Conservation (phyloP, 2,329 filamentous ascomycete genomes). For the Rosellinia necatrix region DNA sequence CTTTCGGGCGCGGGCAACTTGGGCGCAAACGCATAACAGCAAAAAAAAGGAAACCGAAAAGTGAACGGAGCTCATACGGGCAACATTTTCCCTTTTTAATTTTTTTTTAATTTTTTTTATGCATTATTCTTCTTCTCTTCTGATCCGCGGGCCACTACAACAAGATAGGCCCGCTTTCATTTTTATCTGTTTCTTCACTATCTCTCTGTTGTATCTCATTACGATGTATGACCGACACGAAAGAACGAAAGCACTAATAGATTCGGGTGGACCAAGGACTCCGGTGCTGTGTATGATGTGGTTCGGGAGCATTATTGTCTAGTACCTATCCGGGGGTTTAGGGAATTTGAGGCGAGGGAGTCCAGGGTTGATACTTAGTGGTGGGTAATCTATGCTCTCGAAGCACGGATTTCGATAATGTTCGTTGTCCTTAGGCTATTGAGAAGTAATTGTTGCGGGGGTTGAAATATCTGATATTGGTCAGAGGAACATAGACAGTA, state of each 20-base stretch:
- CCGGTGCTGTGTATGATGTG: conserved; percentile 17
- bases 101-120: not conserved
- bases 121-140: not conserved
- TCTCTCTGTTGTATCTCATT: conserved; percentile 12
- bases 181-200: not conserved
- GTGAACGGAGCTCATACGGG: not conserved
- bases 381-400: not conserved
- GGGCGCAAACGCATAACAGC: not conserved
- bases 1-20: conserved; percentile 1
- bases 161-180: not conserved
- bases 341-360: too few relatives aligned
- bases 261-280: not conserved
- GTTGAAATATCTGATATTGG: conserved; percentile 1
- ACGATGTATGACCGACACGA: conserved; percentile 25
- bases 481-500: not conserved
- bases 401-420: not conserved
- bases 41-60: conserved; percentile 3
- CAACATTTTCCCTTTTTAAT: not conserved
- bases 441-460: not conserved
- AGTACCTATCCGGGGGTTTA: not conserved
- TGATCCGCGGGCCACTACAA: not conserved
- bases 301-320: not conserved
- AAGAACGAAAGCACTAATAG: not conserved
- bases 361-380: not conserved
- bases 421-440: not conserved